Base-by-base conservation (phyloP, 805 yeast genomes). In the Maudiozyma saulgeensis region DNA sequence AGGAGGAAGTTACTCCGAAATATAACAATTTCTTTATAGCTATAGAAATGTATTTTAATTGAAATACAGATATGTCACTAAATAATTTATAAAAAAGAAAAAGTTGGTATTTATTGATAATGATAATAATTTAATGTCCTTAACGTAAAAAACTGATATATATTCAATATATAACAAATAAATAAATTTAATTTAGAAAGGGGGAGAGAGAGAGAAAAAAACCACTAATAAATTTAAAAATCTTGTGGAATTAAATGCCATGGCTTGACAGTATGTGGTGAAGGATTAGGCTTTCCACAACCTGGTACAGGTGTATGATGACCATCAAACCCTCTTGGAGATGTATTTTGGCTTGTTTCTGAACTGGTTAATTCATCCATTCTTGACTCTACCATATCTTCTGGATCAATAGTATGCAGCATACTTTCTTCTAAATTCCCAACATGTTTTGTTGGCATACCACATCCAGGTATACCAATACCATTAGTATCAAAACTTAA, bases 231-330 rank as follows among this genome's bases (percentile, higher is more conserved):
- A n/a, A 32, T 32, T n/a, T 39, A 42, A 23, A 34, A 40, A 31
- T 41, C 31, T 13, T 43, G 47, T 15, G 49, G 46, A 39, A 50
- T 40, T 16, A 50, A 26, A 44, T 49, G 46, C 50, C 52, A 54
- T 6, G 49, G 18, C 1, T 23, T 37, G 3, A 47, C n/a, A 23
- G 51, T 47, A 25, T 51, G 51, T 9, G 45, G 43, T 4, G 28
- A 11, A 3, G 51, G 43, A n/a, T 44, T 38, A 13, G 50, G 38
- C 9, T n/a, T 34, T 4, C 57, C 57, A 15, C 56, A 49, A 21
- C 57, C 57, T 19, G 56, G 56, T 9, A 53, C 28, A 3, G 57
- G 54, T 1, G 55, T 50, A 26, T 44, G 52, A 19, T 48, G 52
- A 2, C 51, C 52, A 6, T 47, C 52, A 45, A 54, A 54, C 6